Percentiles rank a stretch among this genome's conserved stretches.
Conservation (phyloP, 2,329 filamentous ascomycete species). For the Raffaelea deltoideospora region DNA sequence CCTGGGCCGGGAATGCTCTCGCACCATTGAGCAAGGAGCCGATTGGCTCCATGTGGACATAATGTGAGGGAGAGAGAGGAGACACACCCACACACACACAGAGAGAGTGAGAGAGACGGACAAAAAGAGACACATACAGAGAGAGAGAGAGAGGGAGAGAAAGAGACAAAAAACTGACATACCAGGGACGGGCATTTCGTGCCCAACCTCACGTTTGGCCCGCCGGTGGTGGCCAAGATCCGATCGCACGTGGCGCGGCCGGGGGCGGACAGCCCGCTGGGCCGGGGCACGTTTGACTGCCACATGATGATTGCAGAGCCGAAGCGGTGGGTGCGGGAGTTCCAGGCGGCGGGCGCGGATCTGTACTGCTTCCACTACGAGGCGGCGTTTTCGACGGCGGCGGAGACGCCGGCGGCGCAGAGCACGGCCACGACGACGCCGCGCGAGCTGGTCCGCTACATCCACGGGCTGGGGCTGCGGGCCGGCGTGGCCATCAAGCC, state of each 20-base stretch:
- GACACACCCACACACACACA: no score
- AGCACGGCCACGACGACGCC: slow-evolving; percentile 45
- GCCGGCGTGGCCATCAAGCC: slow-evolving; percentile 96
- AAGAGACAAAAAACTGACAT: neutral
- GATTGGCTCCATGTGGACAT: slow-evolving; percentile 96
- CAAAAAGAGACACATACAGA: no score
- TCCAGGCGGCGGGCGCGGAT: slow-evolving; percentile 86
- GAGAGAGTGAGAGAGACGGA: neutral
- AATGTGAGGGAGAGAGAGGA: no score
- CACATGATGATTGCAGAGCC: slow-evolving; percentile 99
- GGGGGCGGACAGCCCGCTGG: slow-evolving; percentile 37
- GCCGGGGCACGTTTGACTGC: slow-evolving; percentile 92
- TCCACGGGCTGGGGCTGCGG: slow-evolving; percentile 75
- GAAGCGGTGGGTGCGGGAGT: slow-evolving; percentile 95
- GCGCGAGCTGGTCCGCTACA: slow-evolving; percentile 73
- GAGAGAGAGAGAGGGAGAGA: no score
- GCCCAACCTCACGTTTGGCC: slow-evolving; percentile 93
- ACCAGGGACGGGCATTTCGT: slow-evolving; percentile 94
- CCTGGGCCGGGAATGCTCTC: slow-evolving; percentile 71
- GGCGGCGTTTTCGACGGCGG: slow-evolving; percentile 77
- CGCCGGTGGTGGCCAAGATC: slow-evolving; percentile 90
- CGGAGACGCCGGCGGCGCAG: slow-evolving; percentile 55
- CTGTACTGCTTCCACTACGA: slow-evolving; percentile 99
- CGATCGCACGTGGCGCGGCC: slow-evolving; percentile 62
- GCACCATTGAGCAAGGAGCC: slow-evolving; percentile 72